A percentile compares a stretch with the other conserved stretches of the same genome.
phyloP scores from a whole-genome alignment of 768 basidiomycete species.

The Rubroboletus pulcherrimus region DNA sequence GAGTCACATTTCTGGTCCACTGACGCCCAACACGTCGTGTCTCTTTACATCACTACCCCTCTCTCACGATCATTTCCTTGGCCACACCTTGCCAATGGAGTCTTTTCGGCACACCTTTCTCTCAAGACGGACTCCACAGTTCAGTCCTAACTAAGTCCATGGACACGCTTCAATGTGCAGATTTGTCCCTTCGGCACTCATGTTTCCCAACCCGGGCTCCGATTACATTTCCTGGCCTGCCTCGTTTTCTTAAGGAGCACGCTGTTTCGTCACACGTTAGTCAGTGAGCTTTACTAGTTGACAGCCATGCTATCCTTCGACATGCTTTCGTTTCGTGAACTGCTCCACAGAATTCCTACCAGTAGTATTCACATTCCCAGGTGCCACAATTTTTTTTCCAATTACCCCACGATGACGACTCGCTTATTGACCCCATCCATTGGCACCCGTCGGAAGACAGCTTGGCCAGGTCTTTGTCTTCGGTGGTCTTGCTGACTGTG shows the following conservation, averaged over 20 bases:
- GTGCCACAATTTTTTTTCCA: conserved; percentile 1
- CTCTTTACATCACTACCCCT: conserved; percentile 24
- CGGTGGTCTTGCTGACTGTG: background rate
- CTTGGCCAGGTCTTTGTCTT: conserved; percentile 6
- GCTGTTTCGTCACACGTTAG: conserved; percentile 13
- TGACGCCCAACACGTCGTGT: conserved; percentile 17
- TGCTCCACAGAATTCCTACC: conserved; percentile 17
- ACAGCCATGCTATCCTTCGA: conserved; percentile 7
- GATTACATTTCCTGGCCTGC: conserved; percentile 12
- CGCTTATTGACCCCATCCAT: background rate
- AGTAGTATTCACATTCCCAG: conserved; percentile 5
- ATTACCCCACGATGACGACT: conserved; percentile 23
- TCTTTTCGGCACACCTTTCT: conserved; percentile 9
- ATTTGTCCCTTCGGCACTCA: conserved; percentile 11
- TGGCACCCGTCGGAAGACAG: background rate
- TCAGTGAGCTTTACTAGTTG: conserved; percentile 8
- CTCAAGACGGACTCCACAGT: conserved; percentile 9
- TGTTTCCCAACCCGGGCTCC: conserved; percentile 15
- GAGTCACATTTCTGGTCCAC: conserved; percentile 15
- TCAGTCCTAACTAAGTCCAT: conserved; percentile 22
- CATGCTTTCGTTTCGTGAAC: conserved; percentile 2
- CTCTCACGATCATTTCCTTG: conserved; percentile 14
- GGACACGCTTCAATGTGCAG: conserved; percentile 7
- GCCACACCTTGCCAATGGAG: conserved; percentile 8
- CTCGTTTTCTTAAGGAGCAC: conserved; percentile 18